Evolutionary conservation across 768 basidiomycete species (phyloP), one percentile per base, ranked within the genome.

Genomic region (Chlorophyllum brunneum): DNA sequence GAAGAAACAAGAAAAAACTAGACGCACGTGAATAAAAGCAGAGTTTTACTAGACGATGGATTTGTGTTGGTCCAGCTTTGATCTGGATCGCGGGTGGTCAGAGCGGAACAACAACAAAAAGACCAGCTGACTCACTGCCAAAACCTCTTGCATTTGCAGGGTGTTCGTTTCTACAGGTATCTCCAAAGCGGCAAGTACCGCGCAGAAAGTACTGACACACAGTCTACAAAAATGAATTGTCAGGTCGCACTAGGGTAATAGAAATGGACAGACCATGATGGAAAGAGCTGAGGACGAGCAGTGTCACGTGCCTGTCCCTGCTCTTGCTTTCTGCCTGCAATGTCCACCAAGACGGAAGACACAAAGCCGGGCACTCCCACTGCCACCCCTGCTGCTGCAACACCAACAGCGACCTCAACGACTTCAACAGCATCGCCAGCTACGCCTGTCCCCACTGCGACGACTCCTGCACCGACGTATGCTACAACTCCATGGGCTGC

Each of bases 141-240:
- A 83, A 84, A 6, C 64, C 69, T 18, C 62, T 62, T 41, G 65
- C 63, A 51, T 63, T 64, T 27, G 56, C 60, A 49, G 77, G 82
- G 63, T 88, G 87, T 56, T 87, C 83, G 58, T 86, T 81, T 57
- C 79, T 75, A 63, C 88, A 90, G 30, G 65, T 68, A 44, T 73
- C 67, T 2, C 88, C 88, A 58, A 83, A 90, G 59, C 71, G 79
- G 69, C 88, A 89, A 30, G 68, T 59, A 5, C 86, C 88, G 13
- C 80, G 77, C 37, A 84, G 61, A 61, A 75, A 88, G 65, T 72
- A 89, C 40, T 74, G 69, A 60, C 87, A 89, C 0, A 85, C 75
- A 5, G 63, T 63, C 86, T 86, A 39, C 10, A 30, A 20, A 22
- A 11, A 34, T 1, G 9, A 27, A 27, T 56, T 22, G 48, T 20